Conservation (phyloP, 192 early-diverging fungal genomes). For the Phlyctochytrium planicorne region DNA sequence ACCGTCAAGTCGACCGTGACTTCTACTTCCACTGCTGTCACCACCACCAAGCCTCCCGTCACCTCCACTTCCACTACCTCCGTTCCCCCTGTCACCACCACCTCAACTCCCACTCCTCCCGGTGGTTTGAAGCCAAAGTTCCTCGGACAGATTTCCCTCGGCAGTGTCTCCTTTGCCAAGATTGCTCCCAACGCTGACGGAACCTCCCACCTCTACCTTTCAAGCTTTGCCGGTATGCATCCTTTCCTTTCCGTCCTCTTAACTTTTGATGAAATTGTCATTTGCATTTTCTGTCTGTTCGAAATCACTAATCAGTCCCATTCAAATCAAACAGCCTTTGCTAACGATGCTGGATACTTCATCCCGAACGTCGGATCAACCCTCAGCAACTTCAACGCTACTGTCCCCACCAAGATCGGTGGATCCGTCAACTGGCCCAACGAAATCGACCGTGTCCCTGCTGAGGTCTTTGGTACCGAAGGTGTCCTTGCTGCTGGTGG, state of each 20-base stretch:
- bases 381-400: conserved; percentile 5
- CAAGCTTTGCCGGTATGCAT: not conserved
- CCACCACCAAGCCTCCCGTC: not conserved
- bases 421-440: conserved; percentile 22
- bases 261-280: not conserved
- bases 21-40: not conserved
- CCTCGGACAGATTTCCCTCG: not conserved
- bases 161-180: not conserved
- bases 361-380: conserved; percentile 7
- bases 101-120: not conserved
- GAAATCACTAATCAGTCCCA: too few relatives aligned
- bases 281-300: too few relatives aligned
- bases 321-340: not conserved
- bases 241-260: not conserved
- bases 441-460: conserved; percentile 9
- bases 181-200: conserved; percentile 3
- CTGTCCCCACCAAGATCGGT: conserved; percentile 5
- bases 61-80: not conserved
- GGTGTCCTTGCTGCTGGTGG: conserved; percentile 23
- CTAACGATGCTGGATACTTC: not conserved
- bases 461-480: conserved; percentile 13
- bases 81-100: not conserved
- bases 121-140: not conserved
- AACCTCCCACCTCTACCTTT: conserved; percentile 7
- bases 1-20: not conserved